Evolutionary conservation across 1,284 basidiomycete species (phyloP).

Genomic region (Ustilago vetiveriae): DNA sequence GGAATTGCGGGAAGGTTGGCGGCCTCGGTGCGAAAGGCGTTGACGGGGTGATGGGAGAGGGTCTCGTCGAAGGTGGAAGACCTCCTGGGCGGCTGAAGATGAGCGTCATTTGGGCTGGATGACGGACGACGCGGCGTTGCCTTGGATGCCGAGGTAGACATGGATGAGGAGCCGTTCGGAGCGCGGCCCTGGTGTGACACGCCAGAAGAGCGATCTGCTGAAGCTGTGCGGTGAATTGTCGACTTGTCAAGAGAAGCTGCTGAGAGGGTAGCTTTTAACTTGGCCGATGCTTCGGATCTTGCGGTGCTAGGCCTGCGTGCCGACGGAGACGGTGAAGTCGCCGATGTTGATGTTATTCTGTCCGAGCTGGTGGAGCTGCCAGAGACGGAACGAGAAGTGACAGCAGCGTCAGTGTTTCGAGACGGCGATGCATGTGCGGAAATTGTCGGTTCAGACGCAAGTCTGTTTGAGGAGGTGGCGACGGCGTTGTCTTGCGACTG

Average conservation of each 20-base stretch:
- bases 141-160: not conserved
- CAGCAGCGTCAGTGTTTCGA: not conserved
- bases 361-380: slow-evolving; percentile 12
- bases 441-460: not conserved
- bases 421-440: slow-evolving; percentile 9
- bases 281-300: slow-evolving; percentile 40
- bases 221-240: slow-evolving; percentile 6
- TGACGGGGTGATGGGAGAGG: slow-evolving; percentile 13
- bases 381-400: slow-evolving; percentile 14
- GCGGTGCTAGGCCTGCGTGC: slow-evolving; percentile 34
- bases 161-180: not conserved
- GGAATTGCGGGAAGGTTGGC: slow-evolving; percentile 30
- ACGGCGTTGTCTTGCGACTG: slow-evolving; percentile 19
- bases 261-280: slow-evolving; percentile 44
- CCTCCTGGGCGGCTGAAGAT: slow-evolving; percentile 3
- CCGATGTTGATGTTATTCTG: slow-evolving; percentile 1
- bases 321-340: slow-evolving; percentile 1
- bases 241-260: slow-evolving; percentile 34
- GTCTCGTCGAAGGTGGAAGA: slow-evolving; percentile 8
- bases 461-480: not conserved
- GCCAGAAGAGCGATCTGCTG: slow-evolving; percentile 2
- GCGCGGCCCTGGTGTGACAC: slow-evolving; percentile 2
- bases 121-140: slow-evolving; percentile 9
- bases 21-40: slow-evolving; percentile 10
- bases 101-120: slow-evolving; percentile 1